Base-by-base conservation (phyloP, 148 eudicot genomes). In the Pouteria glomerata region DNA sequence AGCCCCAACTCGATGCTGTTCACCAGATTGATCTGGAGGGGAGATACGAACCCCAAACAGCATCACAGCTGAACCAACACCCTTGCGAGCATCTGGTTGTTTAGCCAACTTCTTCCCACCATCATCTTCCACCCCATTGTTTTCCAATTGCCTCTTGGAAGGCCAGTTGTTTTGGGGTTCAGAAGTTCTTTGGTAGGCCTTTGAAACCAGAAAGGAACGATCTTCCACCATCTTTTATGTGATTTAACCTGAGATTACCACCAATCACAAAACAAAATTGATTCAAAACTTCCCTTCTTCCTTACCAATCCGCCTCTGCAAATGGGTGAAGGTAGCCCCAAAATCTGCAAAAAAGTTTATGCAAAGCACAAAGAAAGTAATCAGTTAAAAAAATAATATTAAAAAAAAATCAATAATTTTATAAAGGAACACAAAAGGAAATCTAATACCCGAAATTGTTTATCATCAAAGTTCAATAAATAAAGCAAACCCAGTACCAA, bases 181-280 rank as follows among this genome's bases (percentile, higher is more conserved):
- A 73, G 88, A 83, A 70, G 83, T 78, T 65, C 80, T 77, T 1
- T 77, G 80, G 71, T 84, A 87, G 67, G 78, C 78, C 73, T 93
- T 81, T 23, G 91, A 85, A 39, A 90, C 84, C 72, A 92, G 44
- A 77, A 78, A 86, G 51, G 88, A 74, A 37, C 88, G 72, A 27
- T 86, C 98, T 64, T 88, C 91, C 84, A 92, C 81, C 91, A 90
- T 90, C 51, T 79, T 86, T 79, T 10, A 51, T 65, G 77, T 73
- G 58, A 68, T 47, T 41, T 56, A 77, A 53, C 33, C 66, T 41
- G 19, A 57, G 72, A 74, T 48, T 52, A 47, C 27, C 55, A 59
- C 56, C 1, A 39, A 24, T 31, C 34, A 68, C 39, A 16, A 23
- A 27, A 57, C 74, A 57, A 51, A 58, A 44, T 30, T 19, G 44